A percentile compares a stretch with the other conserved stretches of the same genome.
These are phyloP conservation scores for Zygotorulaspora danielsina DNA, from an alignment of 805 yeast genomes.

Conservation along the genomic window DNA sequence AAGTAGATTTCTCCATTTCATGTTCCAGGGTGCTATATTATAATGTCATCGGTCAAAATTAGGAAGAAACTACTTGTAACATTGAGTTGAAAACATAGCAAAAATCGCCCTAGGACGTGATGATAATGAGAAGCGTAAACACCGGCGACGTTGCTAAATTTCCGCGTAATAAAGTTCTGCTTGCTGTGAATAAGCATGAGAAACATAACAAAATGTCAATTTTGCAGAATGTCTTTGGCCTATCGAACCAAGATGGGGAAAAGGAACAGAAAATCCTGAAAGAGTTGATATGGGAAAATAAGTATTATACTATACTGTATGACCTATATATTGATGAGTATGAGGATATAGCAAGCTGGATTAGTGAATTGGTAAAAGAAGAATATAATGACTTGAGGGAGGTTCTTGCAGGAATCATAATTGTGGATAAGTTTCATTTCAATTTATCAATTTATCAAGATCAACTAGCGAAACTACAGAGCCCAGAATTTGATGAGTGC, in stretches of 20 bases:
- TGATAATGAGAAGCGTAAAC: too few relatives aligned
- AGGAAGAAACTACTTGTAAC: too few relatives aligned
- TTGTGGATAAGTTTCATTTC: slow-evolving; percentile 28
- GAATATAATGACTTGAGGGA: slow-evolving; percentile 42
- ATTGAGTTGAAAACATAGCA: too few relatives aligned
- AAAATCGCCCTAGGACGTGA: too few relatives aligned
- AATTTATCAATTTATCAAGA: neutral
- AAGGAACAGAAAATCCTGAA: slow-evolving; percentile 17
- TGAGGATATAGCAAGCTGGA: slow-evolving; percentile 35
- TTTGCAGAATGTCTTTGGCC: slow-evolving; percentile 4
- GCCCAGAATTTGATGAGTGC: slow-evolving; percentile 24
- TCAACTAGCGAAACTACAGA: slow-evolving; percentile 15
- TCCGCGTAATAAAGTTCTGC: neutral
- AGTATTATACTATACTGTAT: slow-evolving; percentile 31
- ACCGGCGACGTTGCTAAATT: too few relatives aligned
- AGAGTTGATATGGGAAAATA: slow-evolving; percentile 27
- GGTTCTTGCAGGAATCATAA: slow-evolving; percentile 43
- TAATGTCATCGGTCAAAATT: too few relatives aligned
- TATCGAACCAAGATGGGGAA: slow-evolving; percentile 5
- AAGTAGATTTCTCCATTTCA: too few relatives aligned
- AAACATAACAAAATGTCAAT: neutral
- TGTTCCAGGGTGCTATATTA: too few relatives aligned
- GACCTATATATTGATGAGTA: slow-evolving; percentile 34
- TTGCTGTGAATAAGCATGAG: neutral
- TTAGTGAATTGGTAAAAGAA: slow-evolving; percentile 35